Evolutionary conservation across 2,329 filamentous ascomycete genomes (phyloP).

Genomic region (Aspergillus quadricinctus): DNA sequence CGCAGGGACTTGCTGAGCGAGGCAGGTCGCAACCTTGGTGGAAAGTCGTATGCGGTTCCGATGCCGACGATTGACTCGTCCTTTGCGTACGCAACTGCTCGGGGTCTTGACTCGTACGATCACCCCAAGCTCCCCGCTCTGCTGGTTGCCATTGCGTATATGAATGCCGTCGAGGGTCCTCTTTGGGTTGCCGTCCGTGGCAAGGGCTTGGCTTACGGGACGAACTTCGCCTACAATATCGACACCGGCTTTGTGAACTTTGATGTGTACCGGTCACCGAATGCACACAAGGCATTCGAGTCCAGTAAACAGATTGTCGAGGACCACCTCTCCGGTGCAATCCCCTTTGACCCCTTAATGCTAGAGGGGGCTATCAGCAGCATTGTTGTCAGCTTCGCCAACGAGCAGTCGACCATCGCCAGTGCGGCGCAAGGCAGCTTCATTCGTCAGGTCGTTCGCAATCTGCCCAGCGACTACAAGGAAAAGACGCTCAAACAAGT

Average conservation of each 20-base stretch:
- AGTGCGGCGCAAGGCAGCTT: slow-evolving; percentile 80
- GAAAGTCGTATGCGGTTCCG: slow-evolving; percentile 73
- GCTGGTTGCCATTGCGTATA: slow-evolving; percentile 83
- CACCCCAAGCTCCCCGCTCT: slow-evolving; percentile 78
- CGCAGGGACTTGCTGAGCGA: slow-evolving; percentile 67
- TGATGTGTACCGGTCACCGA: slow-evolving; percentile 83
- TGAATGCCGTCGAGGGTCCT: slow-evolving; percentile 89
- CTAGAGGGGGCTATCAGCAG: slow-evolving; percentile 87
- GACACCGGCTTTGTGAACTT: slow-evolving; percentile 79
- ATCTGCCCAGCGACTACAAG: slow-evolving; percentile 71
- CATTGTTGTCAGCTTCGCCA: slow-evolving; percentile 80
- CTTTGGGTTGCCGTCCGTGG: slow-evolving; percentile 92
- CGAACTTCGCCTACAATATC: slow-evolving; percentile 70
- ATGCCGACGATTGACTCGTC: slow-evolving; percentile 93
- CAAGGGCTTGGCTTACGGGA: slow-evolving; percentile 88
- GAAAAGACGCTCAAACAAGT: slow-evolving; percentile 73
- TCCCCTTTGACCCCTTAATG: slow-evolving; percentile 71
- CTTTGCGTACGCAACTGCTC: slow-evolving; percentile 71
- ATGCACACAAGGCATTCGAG: slow-evolving; percentile 78
- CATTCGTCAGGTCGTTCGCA: slow-evolving; percentile 72
- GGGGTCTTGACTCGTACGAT: slow-evolving; percentile 68
- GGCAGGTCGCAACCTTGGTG: slow-evolving; percentile 70
- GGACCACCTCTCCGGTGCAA: slow-evolving; percentile 67
- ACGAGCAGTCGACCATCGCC: slow-evolving; percentile 82
- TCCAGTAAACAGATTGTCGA: slow-evolving; percentile 71